Evolutionary conservation across 306 rosid species (phyloP).

Genomic region (Dicorynia guianensis): DNA sequence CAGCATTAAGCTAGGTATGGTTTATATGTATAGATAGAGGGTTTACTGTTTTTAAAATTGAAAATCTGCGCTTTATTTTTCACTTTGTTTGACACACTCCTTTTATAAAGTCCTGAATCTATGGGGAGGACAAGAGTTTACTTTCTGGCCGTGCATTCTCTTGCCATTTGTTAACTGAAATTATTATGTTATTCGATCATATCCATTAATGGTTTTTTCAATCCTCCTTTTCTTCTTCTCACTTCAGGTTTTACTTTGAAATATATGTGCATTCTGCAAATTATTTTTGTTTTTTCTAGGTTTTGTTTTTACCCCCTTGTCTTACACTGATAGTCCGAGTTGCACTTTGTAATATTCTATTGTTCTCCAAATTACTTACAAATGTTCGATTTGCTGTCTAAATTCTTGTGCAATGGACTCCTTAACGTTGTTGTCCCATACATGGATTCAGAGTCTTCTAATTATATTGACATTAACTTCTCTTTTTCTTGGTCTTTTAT

Average conservation of each 20-base stretch:
- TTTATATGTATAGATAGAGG: background rate
- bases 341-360: conserved; percentile 4
- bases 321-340: background rate
- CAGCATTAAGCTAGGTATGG: conserved; percentile 40
- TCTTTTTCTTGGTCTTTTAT: no score
- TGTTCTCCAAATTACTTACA: background rate
- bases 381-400: background rate
- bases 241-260: no score
- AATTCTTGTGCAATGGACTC: background rate
- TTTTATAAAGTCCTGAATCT: conserved; percentile 29
- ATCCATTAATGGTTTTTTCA: conserved; percentile 2
- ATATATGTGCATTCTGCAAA: no score
- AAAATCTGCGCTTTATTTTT: conserved; percentile 22
- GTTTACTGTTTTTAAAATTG: conserved; percentile 31
- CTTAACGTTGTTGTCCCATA: background rate
- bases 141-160: background rate
- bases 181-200: background rate
- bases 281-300: no score
- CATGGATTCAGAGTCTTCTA: background rate
- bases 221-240: background rate
- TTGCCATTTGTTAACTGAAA: background rate
- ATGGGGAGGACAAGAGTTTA: background rate
- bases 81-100: background rate
- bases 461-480: background rate
- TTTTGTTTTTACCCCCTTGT: background rate